Conservation (phyloP, 2,329 filamentous ascomycete species). For the Colletotrichum theobromicola region DNA sequence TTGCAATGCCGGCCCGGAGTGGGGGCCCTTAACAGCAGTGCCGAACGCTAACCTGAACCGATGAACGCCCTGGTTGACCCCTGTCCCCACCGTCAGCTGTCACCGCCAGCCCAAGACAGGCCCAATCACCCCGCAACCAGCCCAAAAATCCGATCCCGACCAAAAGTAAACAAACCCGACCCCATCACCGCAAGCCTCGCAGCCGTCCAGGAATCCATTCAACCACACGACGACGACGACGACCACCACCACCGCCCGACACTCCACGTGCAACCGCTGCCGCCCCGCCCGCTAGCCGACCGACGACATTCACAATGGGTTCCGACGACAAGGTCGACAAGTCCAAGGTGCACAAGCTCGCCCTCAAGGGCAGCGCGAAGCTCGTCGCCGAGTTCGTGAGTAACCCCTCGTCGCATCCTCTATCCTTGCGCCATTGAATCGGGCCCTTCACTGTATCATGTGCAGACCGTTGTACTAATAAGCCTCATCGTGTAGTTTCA, state of each 20-base stretch:
- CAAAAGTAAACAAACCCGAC: constrained; percentile 17
- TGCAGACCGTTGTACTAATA: constrained; percentile 22
- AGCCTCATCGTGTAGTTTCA: constrained; percentile 68
- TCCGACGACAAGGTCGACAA: constrained; percentile 54
- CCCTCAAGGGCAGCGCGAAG: constrained; percentile 83
- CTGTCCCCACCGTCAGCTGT: not conserved
- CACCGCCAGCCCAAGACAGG: not conserved
- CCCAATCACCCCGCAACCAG: constrained; percentile 16
- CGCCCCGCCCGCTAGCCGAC: not conserved
- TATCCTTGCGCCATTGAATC: not conserved
- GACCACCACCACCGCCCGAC: too few relatives aligned
- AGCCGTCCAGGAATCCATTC: not conserved
- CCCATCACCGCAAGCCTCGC: not conserved
- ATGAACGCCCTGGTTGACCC: not conserved
- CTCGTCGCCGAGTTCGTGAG: constrained; percentile 94
- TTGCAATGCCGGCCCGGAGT: not conserved
- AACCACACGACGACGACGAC: too few relatives aligned
- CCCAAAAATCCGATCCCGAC: constrained; percentile 1
- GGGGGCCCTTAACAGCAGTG: not conserved
- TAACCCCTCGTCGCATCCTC: constrained; percentile 24
- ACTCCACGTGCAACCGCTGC: not conserved
- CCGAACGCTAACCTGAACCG: not conserved
- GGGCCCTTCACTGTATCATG: not conserved
- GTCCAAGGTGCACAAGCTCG: constrained; percentile 93
- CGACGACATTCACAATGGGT: not conserved